Conservation (phyloP, 139 green algal species). For the Parachlorella kessleri region DNA sequence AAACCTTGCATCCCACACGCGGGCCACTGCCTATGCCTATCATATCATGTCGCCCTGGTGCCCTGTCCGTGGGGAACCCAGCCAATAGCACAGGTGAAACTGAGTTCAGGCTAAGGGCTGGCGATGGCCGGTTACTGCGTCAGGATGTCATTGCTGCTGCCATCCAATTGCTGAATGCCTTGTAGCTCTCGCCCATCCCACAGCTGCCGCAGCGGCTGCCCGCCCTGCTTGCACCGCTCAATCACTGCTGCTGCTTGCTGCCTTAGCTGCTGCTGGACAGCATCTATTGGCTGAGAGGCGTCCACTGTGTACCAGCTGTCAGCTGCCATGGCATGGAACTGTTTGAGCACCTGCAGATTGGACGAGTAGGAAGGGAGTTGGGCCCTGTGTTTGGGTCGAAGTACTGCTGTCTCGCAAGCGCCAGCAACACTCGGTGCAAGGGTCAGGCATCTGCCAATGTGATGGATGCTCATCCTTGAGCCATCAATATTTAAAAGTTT, state of each 20-base stretch:
- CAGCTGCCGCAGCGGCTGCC: slow-evolving; percentile 2
- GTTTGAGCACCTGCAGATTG: slow-evolving; percentile 4
- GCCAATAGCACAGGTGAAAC: too few species aligned
- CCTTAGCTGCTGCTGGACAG: slow-evolving; percentile 31
- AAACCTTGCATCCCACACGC: too few species aligned
- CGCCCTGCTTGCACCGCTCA: slow-evolving; percentile 14
- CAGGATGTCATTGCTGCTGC: too few species aligned
- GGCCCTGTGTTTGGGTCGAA: neutral
- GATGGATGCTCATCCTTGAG: neutral
- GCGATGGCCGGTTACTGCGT: too few species aligned
- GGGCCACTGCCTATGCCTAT: too few species aligned
- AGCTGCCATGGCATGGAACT: slow-evolving; percentile 17
- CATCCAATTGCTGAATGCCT: neutral
- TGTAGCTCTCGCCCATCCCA: slow-evolving; percentile 3
- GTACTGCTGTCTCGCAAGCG: neutral
- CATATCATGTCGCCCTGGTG: too few species aligned
- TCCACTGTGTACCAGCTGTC: slow-evolving; percentile 30
- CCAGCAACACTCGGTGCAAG: neutral
- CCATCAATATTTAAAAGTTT: neutral
- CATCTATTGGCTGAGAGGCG: slow-evolving; percentile 25
- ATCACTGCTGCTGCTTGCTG: slow-evolving; percentile 19
- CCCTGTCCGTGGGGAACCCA: too few species aligned
- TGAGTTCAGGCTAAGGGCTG: too few species aligned
- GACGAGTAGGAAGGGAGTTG: neutral
- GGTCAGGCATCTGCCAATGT: too few species aligned